A percentile compares a stretch with the other conserved stretches of the same genome.
Conservation (phyloP, 1,139 yeast species). For the Debaryomyces sp. region DNA sequence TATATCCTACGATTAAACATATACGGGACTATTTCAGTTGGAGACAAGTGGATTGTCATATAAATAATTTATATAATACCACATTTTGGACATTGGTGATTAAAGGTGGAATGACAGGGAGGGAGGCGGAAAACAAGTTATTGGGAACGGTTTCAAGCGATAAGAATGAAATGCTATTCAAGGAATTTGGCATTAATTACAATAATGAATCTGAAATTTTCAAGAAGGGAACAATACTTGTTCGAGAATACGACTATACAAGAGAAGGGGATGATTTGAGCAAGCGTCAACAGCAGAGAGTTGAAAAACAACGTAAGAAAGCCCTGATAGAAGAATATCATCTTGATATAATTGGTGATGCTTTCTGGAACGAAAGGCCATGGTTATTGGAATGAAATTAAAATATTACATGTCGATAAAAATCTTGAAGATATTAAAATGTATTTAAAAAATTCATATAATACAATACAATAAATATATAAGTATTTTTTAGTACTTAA, state of each 20-base stretch:
- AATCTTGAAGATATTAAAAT: not conserved
- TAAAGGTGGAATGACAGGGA: slow-evolving; percentile 69
- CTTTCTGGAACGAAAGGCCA: slow-evolving; percentile 56
- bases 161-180: slow-evolving; percentile 83
- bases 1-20: slow-evolving; percentile 66
- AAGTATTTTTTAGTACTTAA: not conserved
- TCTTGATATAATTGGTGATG: slow-evolving; percentile 58
- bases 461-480: slow-evolving; percentile 5
- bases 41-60: slow-evolving; percentile 98
- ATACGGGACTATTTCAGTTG: slow-evolving; percentile 86
- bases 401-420: not conserved
- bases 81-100: slow-evolving; percentile 85
- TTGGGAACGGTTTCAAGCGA: slow-evolving; percentile 79
- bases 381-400: slow-evolving; percentile 25
- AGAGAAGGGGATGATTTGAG: slow-evolving; percentile 23
- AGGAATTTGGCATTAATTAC: slow-evolving; percentile 80
- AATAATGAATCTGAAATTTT: slow-evolving; percentile 87
- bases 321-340: slow-evolving; percentile 51
- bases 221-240: slow-evolving; percentile 80
- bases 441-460: slow-evolving; percentile 1
- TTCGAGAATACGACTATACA: slow-evolving; percentile 47
- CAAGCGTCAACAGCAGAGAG: slow-evolving; percentile 54
- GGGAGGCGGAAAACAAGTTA: slow-evolving; percentile 74
- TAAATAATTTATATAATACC: slow-evolving; percentile 91
- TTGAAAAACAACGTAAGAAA: slow-evolving; percentile 51